phyloP scores from a whole-genome alignment of 805 yeast genomes.

The Kuraishia borneana region DNA sequence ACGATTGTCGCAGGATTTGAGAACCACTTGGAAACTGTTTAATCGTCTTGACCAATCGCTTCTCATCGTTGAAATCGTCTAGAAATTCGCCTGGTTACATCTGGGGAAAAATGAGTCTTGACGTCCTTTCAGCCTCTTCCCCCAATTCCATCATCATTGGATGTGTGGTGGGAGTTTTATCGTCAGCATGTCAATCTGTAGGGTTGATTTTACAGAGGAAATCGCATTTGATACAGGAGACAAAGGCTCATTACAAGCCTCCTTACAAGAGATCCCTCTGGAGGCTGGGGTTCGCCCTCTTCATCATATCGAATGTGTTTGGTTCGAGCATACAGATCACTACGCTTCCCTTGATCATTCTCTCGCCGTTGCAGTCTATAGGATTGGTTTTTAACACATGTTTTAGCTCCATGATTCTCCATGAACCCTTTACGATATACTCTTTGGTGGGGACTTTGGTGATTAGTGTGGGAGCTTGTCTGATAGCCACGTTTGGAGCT shows the following conservation, averaged over 20 bases:
- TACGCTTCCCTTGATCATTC: slow-evolving; percentile 67
- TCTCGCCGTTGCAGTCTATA: slow-evolving; percentile 76
- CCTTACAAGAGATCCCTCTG: slow-evolving; percentile 47
- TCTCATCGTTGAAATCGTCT: background rate
- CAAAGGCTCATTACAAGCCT: slow-evolving; percentile 19
- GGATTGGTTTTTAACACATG: slow-evolving; percentile 83
- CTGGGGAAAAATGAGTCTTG: background rate
- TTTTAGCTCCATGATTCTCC: slow-evolving; percentile 54
- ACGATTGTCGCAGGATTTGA: no score
- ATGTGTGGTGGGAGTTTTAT: slow-evolving; percentile 57
- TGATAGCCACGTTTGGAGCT: slow-evolving; percentile 67
- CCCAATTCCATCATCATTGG: slow-evolving; percentile 35
- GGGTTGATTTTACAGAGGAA: slow-evolving; percentile 78
- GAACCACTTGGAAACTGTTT: no score
- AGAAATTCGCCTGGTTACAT: background rate
- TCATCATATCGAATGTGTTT: slow-evolving; percentile 60
- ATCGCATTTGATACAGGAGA: slow-evolving; percentile 42
- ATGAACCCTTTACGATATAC: slow-evolving; percentile 51
- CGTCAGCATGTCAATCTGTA: slow-evolving; percentile 70
- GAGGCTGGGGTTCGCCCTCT: slow-evolving; percentile 64
- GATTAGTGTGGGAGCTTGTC: slow-evolving; percentile 63
- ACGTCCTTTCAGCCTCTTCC: background rate
- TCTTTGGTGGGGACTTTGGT: slow-evolving; percentile 56
- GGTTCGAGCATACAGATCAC: slow-evolving; percentile 81
- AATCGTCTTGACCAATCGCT: background rate